Evolutionary conservation across 2,329 filamentous ascomycete species (phyloP).

Genomic region (Cercospora berteroae): DNA sequence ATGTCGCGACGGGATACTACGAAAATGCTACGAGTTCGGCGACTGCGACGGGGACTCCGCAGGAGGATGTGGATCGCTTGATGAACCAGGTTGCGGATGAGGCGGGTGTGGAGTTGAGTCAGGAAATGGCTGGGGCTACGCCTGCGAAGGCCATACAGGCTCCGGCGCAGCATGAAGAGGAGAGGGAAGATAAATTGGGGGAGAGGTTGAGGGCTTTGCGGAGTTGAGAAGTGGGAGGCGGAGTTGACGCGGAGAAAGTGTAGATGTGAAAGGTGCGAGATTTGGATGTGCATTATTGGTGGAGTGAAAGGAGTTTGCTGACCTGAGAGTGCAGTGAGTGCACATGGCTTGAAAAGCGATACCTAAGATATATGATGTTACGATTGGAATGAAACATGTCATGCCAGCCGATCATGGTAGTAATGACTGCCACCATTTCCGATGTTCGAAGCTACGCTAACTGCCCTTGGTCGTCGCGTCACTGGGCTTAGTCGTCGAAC

Average conservation of each 20-base stretch:
- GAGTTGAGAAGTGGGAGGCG: conserved; percentile 32
- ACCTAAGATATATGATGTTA: conserved; percentile 8
- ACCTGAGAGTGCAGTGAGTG: no score
- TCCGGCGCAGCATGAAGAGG: conserved; percentile 58
- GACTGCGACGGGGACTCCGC: conserved; percentile 69
- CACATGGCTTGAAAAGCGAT: neutral
- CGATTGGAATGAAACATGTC: neutral
- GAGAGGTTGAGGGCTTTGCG: conserved; percentile 57
- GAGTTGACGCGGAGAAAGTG: no score
- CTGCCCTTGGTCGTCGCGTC: no score
- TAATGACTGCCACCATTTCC: no score
- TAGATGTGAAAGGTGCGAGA: no score
- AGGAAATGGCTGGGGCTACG: conserved; percentile 65
- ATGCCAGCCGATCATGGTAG: neutral
- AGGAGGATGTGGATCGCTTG: conserved; percentile 83
- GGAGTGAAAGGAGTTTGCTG: no score
- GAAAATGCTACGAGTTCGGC: conserved; percentile 80
- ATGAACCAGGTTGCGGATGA: conserved; percentile 85
- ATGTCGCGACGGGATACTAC: conserved; percentile 65
- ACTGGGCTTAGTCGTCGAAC: no score
- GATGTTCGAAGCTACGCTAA: no score
- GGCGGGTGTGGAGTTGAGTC: conserved; percentile 75
- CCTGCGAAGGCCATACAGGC: conserved; percentile 57
- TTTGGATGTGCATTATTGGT: no score
- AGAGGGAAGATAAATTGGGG: conserved; percentile 73